Evolutionary conservation across 495 filamentous ascomycete genomes (phyloP), one percentile per base, ranked within the genome.

Genomic region (Neurospora sp.): DNA sequence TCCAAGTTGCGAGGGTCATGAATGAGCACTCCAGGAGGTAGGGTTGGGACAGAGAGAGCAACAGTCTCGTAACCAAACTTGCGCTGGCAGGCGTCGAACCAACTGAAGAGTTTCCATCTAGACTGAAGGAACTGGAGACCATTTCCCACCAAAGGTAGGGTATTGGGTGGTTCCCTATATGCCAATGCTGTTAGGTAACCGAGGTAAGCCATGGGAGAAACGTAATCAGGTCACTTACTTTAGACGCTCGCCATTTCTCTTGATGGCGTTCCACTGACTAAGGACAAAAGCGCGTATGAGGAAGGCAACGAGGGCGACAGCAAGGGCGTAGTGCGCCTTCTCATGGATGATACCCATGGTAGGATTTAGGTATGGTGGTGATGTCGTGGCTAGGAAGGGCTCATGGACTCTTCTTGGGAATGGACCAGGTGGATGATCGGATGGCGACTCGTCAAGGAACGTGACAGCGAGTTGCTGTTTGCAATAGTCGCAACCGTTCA

Each of bases 1-100:
- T 90, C 88, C 4, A 90, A 80, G 70, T 89, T 89, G 69, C 79
- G 81, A 17, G 88, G 88, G 71, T 89, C 86, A 71, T 88, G 88
- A 73, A 90, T 87, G 38, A 90, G 84, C 43, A 89, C 86, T 0
- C 86, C 88, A 2, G 88, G 84, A 11, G 88, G 88, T 39, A 90
- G 76, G 0, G 86, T 86, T 21, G 88, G 88, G 9, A 90, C 87
- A 8, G 80, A 84, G 36, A 90, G 84, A 70, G 87, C 83, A 71
- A 86, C 86, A 0, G 88, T 89, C 77, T 86, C 85, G 40, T 85
- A 83, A 54, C 87, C 88, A 70, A 86, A 87, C 69, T 79, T 79
- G 36, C 79, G 82, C 71, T 89, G 85, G 74, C 87, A 88, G 70
- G 84, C 82, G 73, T 85, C 83, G 76, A 90, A 90, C 88, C 88